Evolutionary conservation across 768 basidiomycete genomes (phyloP), one percentile per base, ranked within the genome.

Genomic region (Coprinopsis sp.): DNA sequence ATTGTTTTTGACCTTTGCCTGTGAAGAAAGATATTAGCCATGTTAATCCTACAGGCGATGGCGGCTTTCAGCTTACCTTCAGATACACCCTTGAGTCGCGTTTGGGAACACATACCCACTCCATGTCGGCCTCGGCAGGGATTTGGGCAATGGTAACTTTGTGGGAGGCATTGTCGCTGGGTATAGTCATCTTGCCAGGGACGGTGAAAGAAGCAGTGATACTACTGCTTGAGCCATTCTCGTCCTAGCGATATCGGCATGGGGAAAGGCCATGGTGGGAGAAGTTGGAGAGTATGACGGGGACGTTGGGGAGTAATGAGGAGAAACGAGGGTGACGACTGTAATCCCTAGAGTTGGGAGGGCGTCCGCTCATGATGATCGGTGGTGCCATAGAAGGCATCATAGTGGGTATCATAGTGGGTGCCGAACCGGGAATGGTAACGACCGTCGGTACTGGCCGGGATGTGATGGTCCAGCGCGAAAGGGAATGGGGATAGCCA

Each of bases 1-100:
- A 11, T 69, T 69, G 50, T 81, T 82, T 58, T 70, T 71, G 49
- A 82, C 68, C 45, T 63, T 69, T 14, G 70, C 72, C 71, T 77
- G 52, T 18, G 30, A n/a, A 29, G 6, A 21, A 6, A 14, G 11
- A 13, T n/a, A 42, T 31, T 30, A 39, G 28, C 36, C 31, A 25
- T 22, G 12, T 4, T 11, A 37, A 21, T 10, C 16, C 22, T 12
- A 25, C 6, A 34, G 41, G 13, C 6, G 23, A 7, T 27, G 3
- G n/a, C n/a, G 18, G 40, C 37, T n/a, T 2, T 33, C 7, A 18
- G n/a, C 60, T 33, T 34, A 70, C 72, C 33, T 62, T 71, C 23
- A 74, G 33, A 58, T 71, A 67, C 0, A 65, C 61, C 46, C 62
- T 66, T 2, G 59, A 49, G 42, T 70, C 68, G 23, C 56, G 54